phyloP scores from a whole-genome alignment of 352 stramenopile species.

The Phytophthora vignae region DNA sequence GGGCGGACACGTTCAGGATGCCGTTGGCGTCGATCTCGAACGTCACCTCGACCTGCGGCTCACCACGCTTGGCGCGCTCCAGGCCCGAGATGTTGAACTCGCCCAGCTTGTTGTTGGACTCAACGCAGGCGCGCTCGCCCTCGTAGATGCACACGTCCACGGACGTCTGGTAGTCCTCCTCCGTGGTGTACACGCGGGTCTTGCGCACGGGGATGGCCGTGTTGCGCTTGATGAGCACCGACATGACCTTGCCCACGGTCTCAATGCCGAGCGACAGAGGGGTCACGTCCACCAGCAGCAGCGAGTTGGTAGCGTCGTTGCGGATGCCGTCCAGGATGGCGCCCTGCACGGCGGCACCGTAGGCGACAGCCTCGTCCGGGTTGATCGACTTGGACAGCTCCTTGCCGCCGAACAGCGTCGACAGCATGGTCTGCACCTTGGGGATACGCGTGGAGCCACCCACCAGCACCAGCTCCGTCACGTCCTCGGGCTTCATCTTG shows the following conservation, averaged over 20 bases:
- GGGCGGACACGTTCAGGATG: slow-evolving; percentile 91
- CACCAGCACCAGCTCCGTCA: slow-evolving; percentile 67
- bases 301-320: slow-evolving; percentile 85
- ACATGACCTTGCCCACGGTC: slow-evolving; percentile 91
- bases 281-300: slow-evolving; percentile 92
- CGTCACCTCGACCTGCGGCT: slow-evolving; percentile 92
- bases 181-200: slow-evolving; percentile 75
- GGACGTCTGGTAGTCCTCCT: slow-evolving; percentile 85
- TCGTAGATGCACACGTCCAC: slow-evolving; percentile 91
- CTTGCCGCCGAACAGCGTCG: slow-evolving; percentile 63
- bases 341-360: slow-evolving; percentile 75
- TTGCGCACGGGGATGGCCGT: slow-evolving; percentile 90
- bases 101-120: slow-evolving; percentile 94
- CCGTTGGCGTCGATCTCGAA: slow-evolving; percentile 94
- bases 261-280: slow-evolving; percentile 91
- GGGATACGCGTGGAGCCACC: slow-evolving; percentile 70
- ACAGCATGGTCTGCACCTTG: slow-evolving; percentile 72
- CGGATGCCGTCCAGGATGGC: slow-evolving; percentile 73
- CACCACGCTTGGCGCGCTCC: slow-evolving; percentile 85
- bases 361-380: slow-evolving; percentile 83
- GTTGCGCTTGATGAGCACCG: slow-evolving; percentile 89
- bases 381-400: slow-evolving; percentile 79
- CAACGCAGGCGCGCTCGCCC: slow-evolving; percentile 88
- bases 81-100: slow-evolving; percentile 93
- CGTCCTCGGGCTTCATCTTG: slow-evolving; percentile 74